A percentile compares a stretch with the other conserved stretches of the same genome.
These are phyloP conservation scores for Microbotryomycetes sp. DNA, from an alignment of 1,284 basidiomycete species.

Conservation along the genomic window DNA sequence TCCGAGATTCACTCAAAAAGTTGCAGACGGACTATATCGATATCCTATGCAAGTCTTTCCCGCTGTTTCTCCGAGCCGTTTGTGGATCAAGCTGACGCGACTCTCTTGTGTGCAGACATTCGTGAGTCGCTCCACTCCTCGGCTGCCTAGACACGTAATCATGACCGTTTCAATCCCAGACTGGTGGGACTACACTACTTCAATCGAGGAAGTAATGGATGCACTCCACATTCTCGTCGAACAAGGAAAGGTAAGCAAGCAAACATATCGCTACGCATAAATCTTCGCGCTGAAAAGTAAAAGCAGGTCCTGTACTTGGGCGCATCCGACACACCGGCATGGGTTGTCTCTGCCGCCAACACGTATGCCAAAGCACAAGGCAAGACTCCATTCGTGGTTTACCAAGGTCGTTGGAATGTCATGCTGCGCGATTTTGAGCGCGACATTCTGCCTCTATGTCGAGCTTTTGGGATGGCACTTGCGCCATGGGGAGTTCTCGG, in stretches of 20 bases:
- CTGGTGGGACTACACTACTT: constrained; percentile 49
- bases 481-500: constrained; percentile 52
- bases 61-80: not conserved
- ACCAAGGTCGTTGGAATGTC: constrained; percentile 53
- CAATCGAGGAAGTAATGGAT: constrained; percentile 54
- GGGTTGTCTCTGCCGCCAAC: constrained; percentile 50
- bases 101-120: not conserved
- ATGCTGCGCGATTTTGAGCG: constrained; percentile 50
- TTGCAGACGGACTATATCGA: constrained; percentile 51
- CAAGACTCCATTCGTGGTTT: constrained; percentile 52
- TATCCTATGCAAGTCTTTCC: constrained; percentile 49
- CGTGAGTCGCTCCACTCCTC: not conserved
- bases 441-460: constrained; percentile 56
- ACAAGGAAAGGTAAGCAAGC: constrained; percentile 44
- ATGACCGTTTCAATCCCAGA: not conserved
- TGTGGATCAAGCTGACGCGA: not conserved
- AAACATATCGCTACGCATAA: not conserved
- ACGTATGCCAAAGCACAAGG: constrained; percentile 49
- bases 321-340: constrained; percentile 49
- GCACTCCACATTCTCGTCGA: constrained; percentile 47
- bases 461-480: constrained; percentile 44
- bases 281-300: not conserved
- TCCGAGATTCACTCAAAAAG: constrained; percentile 50
- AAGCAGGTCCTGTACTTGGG: not conserved
- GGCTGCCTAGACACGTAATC: not conserved